These are phyloP conservation scores for Rhynchospora pubera DNA, from an alignment of 176 grass and related monocot genomes.

Conservation along the genomic window DNA sequence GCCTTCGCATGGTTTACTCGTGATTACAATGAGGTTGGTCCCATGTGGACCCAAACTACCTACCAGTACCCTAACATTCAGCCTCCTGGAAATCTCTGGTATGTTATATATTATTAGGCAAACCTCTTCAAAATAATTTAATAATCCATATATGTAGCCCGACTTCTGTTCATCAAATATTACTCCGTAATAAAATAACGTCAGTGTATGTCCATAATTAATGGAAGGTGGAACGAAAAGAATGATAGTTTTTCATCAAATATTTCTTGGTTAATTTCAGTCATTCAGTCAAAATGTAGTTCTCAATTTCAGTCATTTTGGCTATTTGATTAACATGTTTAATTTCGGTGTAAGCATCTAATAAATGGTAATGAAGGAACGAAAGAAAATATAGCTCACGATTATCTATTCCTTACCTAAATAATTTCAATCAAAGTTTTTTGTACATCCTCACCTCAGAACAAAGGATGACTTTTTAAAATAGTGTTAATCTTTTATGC, in stretches of 20 bases:
- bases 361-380: no score
- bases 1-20: conserved; percentile 6
- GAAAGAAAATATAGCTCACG: no score
- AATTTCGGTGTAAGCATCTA: no score
- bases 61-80: background rate
- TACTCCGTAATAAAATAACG: background rate
- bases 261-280: background rate
- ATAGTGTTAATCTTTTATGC: background rate
- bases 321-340: no score
- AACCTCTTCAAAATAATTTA: background rate
- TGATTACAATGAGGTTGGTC: background rate
- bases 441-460: no score
- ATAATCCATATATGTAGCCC: background rate
- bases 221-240: background rate
- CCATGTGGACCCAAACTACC: background rate
- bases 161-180: background rate
- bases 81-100: conserved; percentile 1
- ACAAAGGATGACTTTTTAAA: no score
- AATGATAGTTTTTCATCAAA: background rate
- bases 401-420: no score
- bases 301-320: no score
- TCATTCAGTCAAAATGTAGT: no score
- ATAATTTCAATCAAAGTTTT: no score
- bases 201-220: background rate
- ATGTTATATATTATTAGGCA: background rate